A percentile compares a stretch with the other conserved stretches of the same genome.
These are phyloP conservation scores for Aspergillus quadrilineatus DNA, from an alignment of 2,329 filamentous ascomycete species.

Conservation along the genomic window DNA sequence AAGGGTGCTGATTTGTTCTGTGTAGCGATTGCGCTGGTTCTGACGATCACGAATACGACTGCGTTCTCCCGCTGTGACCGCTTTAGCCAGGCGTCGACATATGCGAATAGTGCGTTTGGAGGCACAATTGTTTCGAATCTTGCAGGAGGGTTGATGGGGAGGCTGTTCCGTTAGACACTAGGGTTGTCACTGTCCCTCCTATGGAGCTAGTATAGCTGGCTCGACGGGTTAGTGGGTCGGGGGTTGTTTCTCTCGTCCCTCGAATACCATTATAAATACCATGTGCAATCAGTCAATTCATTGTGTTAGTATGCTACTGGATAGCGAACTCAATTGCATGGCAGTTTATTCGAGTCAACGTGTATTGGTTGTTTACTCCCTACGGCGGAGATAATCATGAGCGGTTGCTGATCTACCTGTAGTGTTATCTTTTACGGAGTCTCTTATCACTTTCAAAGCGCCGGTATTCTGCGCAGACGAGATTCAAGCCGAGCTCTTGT, in stretches of 20 bases:
- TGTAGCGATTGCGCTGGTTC: slow-evolving; percentile 49
- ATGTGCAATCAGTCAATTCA: background rate
- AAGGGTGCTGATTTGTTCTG: background rate
- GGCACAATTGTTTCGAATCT: slow-evolving; percentile 56
- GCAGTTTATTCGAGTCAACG: background rate
- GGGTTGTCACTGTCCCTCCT: background rate
- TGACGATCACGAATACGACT: slow-evolving; percentile 53
- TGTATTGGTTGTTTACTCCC: too few species aligned
- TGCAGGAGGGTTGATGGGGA: slow-evolving; percentile 56
- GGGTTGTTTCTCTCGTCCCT: background rate
- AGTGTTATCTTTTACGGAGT: too few species aligned
- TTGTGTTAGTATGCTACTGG: background rate
- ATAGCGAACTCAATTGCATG: background rate
- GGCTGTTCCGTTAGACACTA: slow-evolving; percentile 49
- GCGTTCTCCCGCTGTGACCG: slow-evolving; percentile 54
- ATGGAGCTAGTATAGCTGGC: background rate
- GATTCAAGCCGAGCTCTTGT: too few species aligned
- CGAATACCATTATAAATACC: background rate
- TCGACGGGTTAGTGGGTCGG: background rate
- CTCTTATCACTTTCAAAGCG: too few species aligned
- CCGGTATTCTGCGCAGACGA: too few species aligned
- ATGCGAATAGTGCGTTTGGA: slow-evolving; percentile 56
- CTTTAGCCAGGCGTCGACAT: slow-evolving; percentile 58
- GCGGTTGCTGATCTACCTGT: too few species aligned
- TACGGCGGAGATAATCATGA: too few species aligned